Evolutionary conservation across 768 basidiomycete genomes (phyloP), one percentile per base, ranked within the genome.

Genomic region (Cubamyces lactineus): DNA sequence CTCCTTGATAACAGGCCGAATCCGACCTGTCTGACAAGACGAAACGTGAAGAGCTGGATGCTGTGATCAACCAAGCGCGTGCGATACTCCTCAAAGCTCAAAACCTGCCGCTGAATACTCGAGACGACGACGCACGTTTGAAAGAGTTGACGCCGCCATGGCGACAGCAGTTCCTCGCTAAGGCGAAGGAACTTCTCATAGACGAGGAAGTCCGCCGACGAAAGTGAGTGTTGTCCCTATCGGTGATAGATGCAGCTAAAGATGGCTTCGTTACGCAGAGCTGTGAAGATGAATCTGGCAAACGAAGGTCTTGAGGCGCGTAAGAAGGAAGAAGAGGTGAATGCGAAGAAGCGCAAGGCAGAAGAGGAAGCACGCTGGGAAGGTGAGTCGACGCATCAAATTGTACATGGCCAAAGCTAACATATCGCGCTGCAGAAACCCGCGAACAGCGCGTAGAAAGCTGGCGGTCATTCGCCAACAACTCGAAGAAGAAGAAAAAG

Each of bases 271-370:
- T 41, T 34, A n/a, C 39, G 3, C 65, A 94, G 92, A 70, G 91
- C 93, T 0, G 76, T 94, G 69, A 94, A 94, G 79, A 86, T 94
- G 86, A 93, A 93, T 71, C 74, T 95, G 57, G 93, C 93, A 8
- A 95, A 95, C 67, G 93, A 95, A 73, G 94, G 94, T 3, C 78
- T 95, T 5, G 94, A 96, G 71, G 95, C 95, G n/a, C 83, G 88
- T 69, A 92, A 89, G 80, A 94, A 93, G 72, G 94, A 97, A 54
- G 92, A 94, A 59, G 95, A 95, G 67, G 81, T 89, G 12, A 75
- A 80, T 23, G 69, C 85, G 39, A 86, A 76, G 77, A 96, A 96
- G 74, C 83, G 94, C 56, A 96, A 96, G 75, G 89, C 82, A 1
- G 93, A 96, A 67, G 92, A 95, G 6, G 92, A 96, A 67, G 89